A percentile compares a stretch with the other conserved stretches of the same genome.
These are phyloP conservation scores for Colletotrichum sp. DNA, from an alignment of 2,329 filamentous ascomycete species.

Conservation along the genomic window DNA sequence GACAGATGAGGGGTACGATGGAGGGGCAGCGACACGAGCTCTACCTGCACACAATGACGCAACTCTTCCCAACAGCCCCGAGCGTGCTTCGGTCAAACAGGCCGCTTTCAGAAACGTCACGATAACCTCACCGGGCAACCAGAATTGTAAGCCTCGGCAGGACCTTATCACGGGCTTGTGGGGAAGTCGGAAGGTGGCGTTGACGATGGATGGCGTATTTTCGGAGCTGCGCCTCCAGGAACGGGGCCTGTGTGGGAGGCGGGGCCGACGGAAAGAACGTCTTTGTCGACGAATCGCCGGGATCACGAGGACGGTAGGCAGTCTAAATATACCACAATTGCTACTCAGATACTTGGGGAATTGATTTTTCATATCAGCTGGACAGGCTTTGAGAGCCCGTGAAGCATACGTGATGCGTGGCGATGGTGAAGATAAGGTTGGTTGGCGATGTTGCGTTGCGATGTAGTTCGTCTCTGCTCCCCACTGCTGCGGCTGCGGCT, in stretches of 20 bases:
- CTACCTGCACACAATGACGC: not conserved
- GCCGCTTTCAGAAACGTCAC: not conserved
- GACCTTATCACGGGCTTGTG: not conserved
- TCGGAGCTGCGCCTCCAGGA: slow-evolving; percentile 9
- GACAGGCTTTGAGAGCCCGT: not conserved
- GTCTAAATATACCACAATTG: slow-evolving; percentile 14
- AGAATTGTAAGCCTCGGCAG: not conserved
- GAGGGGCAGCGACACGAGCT: not conserved
- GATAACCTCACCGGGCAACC: not conserved
- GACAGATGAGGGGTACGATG: not conserved
- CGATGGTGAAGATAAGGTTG: not conserved
- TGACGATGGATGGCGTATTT: not conserved
- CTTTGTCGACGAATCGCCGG: not conserved
- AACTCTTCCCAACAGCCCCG: not conserved
- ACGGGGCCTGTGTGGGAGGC: not conserved
- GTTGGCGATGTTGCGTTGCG: not conserved
- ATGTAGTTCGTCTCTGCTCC: not conserved
- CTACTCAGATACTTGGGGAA: not conserved
- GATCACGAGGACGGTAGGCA: not conserved
- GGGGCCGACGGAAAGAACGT: not conserved
- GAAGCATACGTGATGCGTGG: not conserved
- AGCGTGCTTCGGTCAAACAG: not conserved
- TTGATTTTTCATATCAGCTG: not conserved
- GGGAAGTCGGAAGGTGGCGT: slow-evolving; percentile 10
- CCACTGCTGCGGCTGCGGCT: not conserved